phyloP scores from a whole-genome alignment of 108 stramenopile genomes.

The Mediolabrus comicus region DNA sequence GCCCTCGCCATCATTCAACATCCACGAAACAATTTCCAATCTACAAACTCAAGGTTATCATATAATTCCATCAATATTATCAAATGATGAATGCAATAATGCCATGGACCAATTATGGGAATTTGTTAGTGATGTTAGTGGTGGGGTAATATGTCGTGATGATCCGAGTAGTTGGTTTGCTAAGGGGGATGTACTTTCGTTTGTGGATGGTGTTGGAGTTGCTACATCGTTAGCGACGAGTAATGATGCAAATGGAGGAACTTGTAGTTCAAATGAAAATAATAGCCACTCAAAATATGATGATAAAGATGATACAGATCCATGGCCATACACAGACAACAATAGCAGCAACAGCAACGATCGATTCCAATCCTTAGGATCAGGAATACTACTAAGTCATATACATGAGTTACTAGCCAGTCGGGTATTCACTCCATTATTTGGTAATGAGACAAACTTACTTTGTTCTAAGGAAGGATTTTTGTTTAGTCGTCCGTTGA shows the following conservation, averaged over 20 bases:
- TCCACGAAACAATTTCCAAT: conserved; percentile 12
- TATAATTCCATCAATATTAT: conserved; percentile 38
- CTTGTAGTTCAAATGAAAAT: too few relatives aligned
- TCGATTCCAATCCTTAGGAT: conserved; percentile 58
- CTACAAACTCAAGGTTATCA: conserved; percentile 41
- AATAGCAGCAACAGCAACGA: conserved; percentile 24
- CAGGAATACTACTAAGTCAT: conserved; percentile 58
- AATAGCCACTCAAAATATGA: too few relatives aligned
- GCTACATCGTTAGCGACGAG: neutral
- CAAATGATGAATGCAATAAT: conserved; percentile 38
- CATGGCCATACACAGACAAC: conserved; percentile 47
- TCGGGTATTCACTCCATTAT: conserved; percentile 62
- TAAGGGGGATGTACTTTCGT: neutral
- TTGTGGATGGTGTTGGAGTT: neutral
- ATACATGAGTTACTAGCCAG: conserved; percentile 57
- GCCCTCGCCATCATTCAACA: neutral
- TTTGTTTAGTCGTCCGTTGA: conserved; percentile 46
- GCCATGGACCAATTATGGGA: conserved; percentile 49
- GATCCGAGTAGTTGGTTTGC: conserved; percentile 51
- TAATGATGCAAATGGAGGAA: neutral
- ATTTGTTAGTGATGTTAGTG: conserved; percentile 59
- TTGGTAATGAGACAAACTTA: conserved; percentile 50
- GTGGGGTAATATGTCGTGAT: conserved; percentile 25
- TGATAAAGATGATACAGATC: conserved; percentile 30
- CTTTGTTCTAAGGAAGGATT: conserved; percentile 72